Evolutionary conservation across 2,329 filamentous ascomycete genomes (phyloP).

Genomic region (Stemphylium beticola): DNA sequence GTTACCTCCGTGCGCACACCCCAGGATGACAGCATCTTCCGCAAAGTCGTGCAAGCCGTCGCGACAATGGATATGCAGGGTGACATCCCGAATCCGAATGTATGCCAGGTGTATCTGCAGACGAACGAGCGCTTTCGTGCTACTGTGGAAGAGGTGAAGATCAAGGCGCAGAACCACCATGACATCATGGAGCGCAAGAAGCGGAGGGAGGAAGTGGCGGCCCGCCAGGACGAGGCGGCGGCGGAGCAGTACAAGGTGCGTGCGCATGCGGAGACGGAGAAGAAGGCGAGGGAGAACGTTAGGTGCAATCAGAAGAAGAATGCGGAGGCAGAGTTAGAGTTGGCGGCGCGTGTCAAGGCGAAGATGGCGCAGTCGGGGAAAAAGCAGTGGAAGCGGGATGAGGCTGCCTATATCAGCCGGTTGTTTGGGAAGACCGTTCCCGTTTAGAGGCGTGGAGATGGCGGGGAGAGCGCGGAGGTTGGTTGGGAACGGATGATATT

Average conservation of each 20-base stretch:
- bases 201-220: not conserved
- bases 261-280: not conserved
- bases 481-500: too few species aligned
- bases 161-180: not conserved
- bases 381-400: not conserved
- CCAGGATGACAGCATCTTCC: not conserved
- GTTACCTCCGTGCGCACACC: not conserved
- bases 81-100: not conserved
- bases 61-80: not conserved
- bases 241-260: not conserved
- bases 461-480: too few species aligned
- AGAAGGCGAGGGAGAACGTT: not conserved
- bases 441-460: not conserved
- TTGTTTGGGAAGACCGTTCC: constrained; percentile 1
- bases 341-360: not conserved
- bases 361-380: not conserved
- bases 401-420: not conserved
- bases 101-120: not conserved
- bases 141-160: not conserved
- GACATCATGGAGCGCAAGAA: not conserved
- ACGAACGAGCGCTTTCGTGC: constrained; percentile 1
- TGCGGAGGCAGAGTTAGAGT: not conserved
- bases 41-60: not conserved
- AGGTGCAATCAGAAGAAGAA: not conserved
- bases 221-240: not conserved